Conservation (phyloP, 345 rosid species). For the Rhizophora mangle region DNA sequence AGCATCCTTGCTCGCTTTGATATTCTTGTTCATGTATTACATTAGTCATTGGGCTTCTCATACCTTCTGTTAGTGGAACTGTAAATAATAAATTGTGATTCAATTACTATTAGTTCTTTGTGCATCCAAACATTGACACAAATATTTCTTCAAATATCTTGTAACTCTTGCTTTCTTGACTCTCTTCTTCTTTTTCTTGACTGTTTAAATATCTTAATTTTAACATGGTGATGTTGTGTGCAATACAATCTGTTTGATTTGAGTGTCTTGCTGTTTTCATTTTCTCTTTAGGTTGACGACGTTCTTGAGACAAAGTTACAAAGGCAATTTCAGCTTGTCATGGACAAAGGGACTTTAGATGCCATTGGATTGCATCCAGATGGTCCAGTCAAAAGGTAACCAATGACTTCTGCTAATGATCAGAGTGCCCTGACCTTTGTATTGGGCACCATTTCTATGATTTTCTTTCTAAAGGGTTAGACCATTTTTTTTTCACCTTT, state of each 20-base stretch:
- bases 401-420: not conserved
- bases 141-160: no score
- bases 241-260: not conserved
- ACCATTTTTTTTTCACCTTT: no score
- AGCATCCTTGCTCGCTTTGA: no score
- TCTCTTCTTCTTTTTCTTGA: no score
- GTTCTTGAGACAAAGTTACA: slow-evolving; percentile 76
- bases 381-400: slow-evolving; percentile 82
- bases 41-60: no score
- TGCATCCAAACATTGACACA: no score
- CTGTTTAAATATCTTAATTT: no score
- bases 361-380: slow-evolving; percentile 98
- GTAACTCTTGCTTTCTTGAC: no score
- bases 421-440: not conserved
- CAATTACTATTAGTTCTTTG: no score
- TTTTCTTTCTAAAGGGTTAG: not conserved
- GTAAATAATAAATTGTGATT: no score
- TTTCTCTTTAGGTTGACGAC: slow-evolving; percentile 68
- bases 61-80: no score
- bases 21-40: no score
- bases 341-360: slow-evolving; percentile 97
- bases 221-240: not conserved
- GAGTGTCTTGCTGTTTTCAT: not conserved
- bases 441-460: slow-evolving; percentile 1
- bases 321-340: slow-evolving; percentile 69